Base-by-base conservation (phyloP, 768 basidiomycete genomes). In the Mycena rebaudengoi region DNA sequence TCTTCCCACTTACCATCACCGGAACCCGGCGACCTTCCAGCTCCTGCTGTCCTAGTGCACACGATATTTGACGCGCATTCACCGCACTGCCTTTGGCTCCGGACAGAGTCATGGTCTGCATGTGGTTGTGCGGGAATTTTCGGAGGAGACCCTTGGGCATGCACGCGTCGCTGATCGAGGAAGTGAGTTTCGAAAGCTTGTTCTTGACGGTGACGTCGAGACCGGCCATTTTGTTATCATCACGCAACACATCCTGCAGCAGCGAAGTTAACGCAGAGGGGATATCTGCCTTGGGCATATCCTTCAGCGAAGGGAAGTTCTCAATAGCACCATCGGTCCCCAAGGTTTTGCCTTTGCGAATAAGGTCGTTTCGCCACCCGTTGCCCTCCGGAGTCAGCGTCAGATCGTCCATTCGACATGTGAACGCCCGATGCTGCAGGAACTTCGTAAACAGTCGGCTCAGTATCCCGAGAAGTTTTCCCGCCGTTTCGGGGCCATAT, bases 1-100 rank as follows among this genome's bases (percentile, higher is more conserved):
- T 99, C 82, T 99, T 99, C 12, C 98, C 98, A 65, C 95, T 97
- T 67, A 99, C 92, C 98, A 99, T 99, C 45, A 96, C 93, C 2
- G 98, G 98, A 6, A 99, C 98, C 75, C 98, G 96, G 68, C 98
- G 94, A 65, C 98, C 98, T 80, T 99, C 98, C 32, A 99, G 81
- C 71, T 98, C 96, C 76, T 99, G 98, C 78, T 99, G 98, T 61
- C 98, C 98, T 43, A 99, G 87, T 16, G 91, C 88, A 67, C 96
- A 99, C n/a, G 98, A 99, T 70, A 99, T 99, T 73, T 99, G 96
- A 49, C 94, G 89, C 23, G 95, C 98, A 72, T 99, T 99, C 76
- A 98, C 97, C 14, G 94, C 92, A 64, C 94, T 96, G 52, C 98
- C 98, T 78, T 99, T 99, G 43, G 98, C 98, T 68, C 98, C 98